A percentile compares a stretch with the other conserved stretches of the same genome.
phyloP scores from a whole-genome alignment of 345 rosid species.

The Eucalyptus melliodora region DNA sequence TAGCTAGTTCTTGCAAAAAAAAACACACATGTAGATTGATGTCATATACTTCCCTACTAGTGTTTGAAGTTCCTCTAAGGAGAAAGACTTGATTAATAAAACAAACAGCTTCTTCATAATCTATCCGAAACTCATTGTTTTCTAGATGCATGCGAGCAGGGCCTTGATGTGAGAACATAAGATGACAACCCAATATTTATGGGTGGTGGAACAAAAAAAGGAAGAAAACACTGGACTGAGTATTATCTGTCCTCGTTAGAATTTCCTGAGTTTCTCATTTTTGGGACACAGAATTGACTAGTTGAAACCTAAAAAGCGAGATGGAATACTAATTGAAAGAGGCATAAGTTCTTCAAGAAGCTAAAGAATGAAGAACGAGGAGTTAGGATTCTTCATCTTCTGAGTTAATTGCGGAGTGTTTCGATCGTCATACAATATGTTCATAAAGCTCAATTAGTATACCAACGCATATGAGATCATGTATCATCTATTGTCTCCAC shows the following conservation, averaged over 20 bases:
- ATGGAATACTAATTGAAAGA: background rate
- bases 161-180: background rate
- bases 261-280: background rate
- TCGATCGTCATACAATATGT: background rate
- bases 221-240: background rate
- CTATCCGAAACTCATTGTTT: background rate
- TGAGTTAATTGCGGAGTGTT: background rate
- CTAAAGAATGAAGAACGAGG: background rate
- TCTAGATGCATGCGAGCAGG: background rate
- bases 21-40: background rate
- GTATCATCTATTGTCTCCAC: background rate
- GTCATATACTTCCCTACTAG: background rate
- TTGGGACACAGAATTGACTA: background rate
- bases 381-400: background rate
- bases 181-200: background rate
- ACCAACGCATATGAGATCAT: background rate
- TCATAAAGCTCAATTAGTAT: background rate
- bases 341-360: background rate
- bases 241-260: background rate
- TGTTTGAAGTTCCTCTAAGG: background rate
- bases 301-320: background rate
- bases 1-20: background rate
- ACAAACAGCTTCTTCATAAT: background rate
- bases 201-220: background rate
- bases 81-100: background rate